A percentile compares a stretch with the other conserved stretches of the same genome.
phyloP scores from a whole-genome alignment of 2,329 filamentous ascomycete genomes.

The Ophiostoma sp. region DNA sequence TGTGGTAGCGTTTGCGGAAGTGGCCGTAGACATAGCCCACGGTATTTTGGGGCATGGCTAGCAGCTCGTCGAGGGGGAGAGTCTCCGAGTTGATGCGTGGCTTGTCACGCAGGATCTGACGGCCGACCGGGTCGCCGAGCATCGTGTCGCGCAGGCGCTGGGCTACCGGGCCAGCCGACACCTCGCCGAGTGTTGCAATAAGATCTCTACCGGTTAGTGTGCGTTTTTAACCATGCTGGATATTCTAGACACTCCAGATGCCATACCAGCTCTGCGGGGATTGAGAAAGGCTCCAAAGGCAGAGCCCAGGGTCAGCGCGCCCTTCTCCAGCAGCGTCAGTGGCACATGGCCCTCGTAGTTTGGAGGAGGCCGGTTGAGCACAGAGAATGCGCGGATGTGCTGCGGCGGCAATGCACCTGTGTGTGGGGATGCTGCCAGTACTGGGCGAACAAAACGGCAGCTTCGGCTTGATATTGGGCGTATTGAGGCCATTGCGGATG shows the following conservation, averaged over 20 bases:
- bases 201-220: conserved; percentile 57
- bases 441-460: conserved; percentile 4
- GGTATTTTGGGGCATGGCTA: conserved; percentile 63
- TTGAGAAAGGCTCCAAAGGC: conserved; percentile 62
- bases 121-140: conserved; percentile 76
- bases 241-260: neutral
- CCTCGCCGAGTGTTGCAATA: conserved; percentile 89
- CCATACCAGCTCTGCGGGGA: conserved; percentile 69
- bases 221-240: too few relatives aligned
- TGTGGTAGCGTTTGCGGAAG: conserved; percentile 92
- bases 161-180: conserved; percentile 91
- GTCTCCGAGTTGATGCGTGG: conserved; percentile 80
- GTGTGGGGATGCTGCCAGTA: neutral
- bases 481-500: conserved; percentile 20
- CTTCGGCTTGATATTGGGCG: conserved; percentile 17
- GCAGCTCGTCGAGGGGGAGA: conserved; percentile 61
- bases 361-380: conserved; percentile 75
- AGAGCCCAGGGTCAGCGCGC: conserved; percentile 62
- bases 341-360: conserved; percentile 93
- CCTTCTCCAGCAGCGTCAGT: conserved; percentile 70
- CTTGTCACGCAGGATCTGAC: conserved; percentile 83
- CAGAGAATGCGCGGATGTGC: conserved; percentile 55
- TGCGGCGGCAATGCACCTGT: neutral
- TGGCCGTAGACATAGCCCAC: conserved; percentile 77
- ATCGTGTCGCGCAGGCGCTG: conserved; percentile 86